These are phyloP conservation scores for Alnus glutinosa DNA, from an alignment of 306 rosid species.

Conservation along the genomic window DNA sequence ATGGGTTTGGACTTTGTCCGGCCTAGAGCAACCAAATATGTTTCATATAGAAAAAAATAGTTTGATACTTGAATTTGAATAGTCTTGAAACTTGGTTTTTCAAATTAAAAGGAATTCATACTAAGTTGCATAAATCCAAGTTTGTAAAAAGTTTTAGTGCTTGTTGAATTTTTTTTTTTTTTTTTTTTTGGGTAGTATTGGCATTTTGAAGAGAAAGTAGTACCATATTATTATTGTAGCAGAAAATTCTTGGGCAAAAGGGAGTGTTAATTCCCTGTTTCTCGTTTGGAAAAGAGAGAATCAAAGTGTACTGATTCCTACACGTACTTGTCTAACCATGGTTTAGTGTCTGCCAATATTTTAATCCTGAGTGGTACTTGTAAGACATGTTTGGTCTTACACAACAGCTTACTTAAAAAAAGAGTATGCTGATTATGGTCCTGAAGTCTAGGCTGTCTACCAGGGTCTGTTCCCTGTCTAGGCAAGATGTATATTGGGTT, in stretches of 20 bases:
- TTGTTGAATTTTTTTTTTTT: too few species aligned
- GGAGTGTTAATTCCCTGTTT: background rate
- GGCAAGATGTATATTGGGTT: background rate
- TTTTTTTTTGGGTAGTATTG: too few species aligned
- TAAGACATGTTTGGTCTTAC: background rate
- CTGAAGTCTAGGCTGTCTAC: background rate
- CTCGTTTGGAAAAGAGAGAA: background rate
- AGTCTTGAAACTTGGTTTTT: background rate
- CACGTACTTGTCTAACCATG: background rate
- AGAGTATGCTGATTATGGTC: background rate
- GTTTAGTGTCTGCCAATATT: background rate
- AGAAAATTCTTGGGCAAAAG: too few species aligned
- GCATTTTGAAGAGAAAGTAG: too few species aligned
- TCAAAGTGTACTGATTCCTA: background rate
- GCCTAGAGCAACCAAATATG: background rate
- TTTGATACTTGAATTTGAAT: background rate
- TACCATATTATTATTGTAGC: too few species aligned
- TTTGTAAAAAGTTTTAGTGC: too few species aligned
- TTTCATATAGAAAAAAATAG: too few species aligned
- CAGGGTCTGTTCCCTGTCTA: background rate
- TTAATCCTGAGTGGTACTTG: background rate
- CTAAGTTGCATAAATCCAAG: too few species aligned
- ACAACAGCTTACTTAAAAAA: too few species aligned
- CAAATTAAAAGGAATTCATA: too few species aligned
- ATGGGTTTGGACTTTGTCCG: background rate